These are phyloP conservation scores for Colletotrichum coccodes DNA, from an alignment of 2,329 filamentous ascomycete genomes.

Conservation along the genomic window DNA sequence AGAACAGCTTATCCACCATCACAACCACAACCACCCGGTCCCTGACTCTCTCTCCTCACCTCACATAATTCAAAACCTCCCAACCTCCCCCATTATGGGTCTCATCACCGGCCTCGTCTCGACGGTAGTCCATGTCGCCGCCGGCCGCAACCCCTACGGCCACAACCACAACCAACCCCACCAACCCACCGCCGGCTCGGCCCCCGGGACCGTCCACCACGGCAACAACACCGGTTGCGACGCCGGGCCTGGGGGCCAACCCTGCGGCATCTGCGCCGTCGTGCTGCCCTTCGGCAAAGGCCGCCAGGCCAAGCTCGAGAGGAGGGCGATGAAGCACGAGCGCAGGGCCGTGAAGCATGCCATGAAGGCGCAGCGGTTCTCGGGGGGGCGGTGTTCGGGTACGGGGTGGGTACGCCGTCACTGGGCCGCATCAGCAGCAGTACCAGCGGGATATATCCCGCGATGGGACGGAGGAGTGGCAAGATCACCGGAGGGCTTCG, in stretches of 20 bases:
- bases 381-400: not conserved
- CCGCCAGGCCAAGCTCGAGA: constrained; percentile 27
- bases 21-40: not conserved
- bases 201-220: not conserved
- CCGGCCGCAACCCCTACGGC: constrained; percentile 28
- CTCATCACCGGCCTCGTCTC: constrained; percentile 32
- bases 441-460: not conserved
- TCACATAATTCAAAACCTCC: not conserved
- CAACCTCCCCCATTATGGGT: constrained; percentile 10
- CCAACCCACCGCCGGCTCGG: not conserved
- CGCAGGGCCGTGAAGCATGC: constrained; percentile 17
- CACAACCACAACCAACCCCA: constrained; percentile 14
- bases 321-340: constrained; percentile 19
- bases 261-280: constrained; percentile 29
- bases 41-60: not conserved
- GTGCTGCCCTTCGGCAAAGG: constrained; percentile 21
- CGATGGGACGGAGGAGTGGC: not conserved
- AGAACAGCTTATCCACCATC: not conserved
- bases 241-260: not conserved
- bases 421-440: not conserved
- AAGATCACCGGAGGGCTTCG: not conserved
- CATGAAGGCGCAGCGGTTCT: constrained; percentile 18
- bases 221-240: not conserved
- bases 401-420: not conserved
- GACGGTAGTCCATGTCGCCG: constrained; percentile 27